A percentile compares a stretch with the other conserved stretches of the same genome.
Conservation (phyloP, 2,329 filamentous ascomycete species). For the Calonectria montana region DNA sequence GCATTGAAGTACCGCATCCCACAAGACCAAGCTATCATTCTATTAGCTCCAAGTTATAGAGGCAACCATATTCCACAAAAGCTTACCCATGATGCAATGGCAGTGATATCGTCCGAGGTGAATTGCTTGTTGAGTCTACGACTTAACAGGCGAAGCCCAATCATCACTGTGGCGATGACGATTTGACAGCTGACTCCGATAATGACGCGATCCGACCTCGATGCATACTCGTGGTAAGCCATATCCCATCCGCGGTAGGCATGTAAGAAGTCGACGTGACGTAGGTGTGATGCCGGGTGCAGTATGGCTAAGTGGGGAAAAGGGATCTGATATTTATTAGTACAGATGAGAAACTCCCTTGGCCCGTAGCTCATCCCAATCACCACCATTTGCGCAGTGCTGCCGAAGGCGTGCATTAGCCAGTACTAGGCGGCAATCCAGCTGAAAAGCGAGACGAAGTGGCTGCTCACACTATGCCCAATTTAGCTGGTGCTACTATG, state of each 20-base stretch:
- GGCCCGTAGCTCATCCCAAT: background rate
- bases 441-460: background rate
- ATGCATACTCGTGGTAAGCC: background rate
- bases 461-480: background rate
- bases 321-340: background rate
- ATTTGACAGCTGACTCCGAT: background rate
- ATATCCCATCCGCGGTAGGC: background rate
- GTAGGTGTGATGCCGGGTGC: background rate
- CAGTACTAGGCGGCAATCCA: background rate
- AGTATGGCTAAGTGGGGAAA: background rate
- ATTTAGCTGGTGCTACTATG: background rate
- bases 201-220: background rate
- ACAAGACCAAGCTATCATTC: background rate
- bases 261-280: background rate
- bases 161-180: background rate
- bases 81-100: background rate
- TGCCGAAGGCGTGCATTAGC: background rate
- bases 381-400: background rate
- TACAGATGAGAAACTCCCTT: background rate
- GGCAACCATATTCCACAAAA: too few relatives aligned
- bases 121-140: background rate
- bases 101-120: background rate
- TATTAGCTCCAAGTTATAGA: background rate
- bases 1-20: background rate
- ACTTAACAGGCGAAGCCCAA: background rate